Evolutionary conservation across 441 rosid species (phyloP), one percentile per base, ranked within the genome.

Genomic region (Bruguiera hainesii): DNA sequence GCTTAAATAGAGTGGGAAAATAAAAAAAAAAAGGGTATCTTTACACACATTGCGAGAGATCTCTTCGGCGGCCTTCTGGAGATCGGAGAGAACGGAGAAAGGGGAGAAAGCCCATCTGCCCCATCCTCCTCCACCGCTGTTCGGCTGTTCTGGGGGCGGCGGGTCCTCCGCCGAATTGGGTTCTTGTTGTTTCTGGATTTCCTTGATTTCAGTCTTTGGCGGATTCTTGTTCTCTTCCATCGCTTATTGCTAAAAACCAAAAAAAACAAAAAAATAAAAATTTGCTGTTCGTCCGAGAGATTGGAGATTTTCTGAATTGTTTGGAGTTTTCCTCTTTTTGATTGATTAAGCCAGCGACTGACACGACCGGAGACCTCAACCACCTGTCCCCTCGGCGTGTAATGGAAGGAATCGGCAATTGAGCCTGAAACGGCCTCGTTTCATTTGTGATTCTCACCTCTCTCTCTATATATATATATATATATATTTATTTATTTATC

Each of bases 51-150:
- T 91, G 79, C 98, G 99, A 70, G 96, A 85, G 67, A 95, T 86
- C 84, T 91, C 99, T 75, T 89, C 90, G 0, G 96, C 98, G 26
- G 91, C 97, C 75, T 95, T 91, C 71, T 95, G 99, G 73, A 91
- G 91, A 84, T 90, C 94, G 39, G 98, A 84, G 28, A 95, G 76
- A 65, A 91, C 88, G 1, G 96, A 85, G 70, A 89, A 76, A 39
- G 94, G 67, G 48, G 96, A 85, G 72, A 90, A 88, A 6, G 95
- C 95, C 99, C 99, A 95, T 4, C 96, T 97, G 56, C 97, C 93
- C 79, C 98, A 87, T 39, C 96, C 89, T 61, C 87, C 83, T 10
- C 82, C 83, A 3, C 63, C 37, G 21, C 53, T 69, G 60, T 75
- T 70, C 7, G 81, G 72, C 66, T 56, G 29, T 20, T 74, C 73